Evolutionary conservation across 495 filamentous ascomycete genomes (phyloP).

Genomic region (Endocarpon pusillum): DNA sequence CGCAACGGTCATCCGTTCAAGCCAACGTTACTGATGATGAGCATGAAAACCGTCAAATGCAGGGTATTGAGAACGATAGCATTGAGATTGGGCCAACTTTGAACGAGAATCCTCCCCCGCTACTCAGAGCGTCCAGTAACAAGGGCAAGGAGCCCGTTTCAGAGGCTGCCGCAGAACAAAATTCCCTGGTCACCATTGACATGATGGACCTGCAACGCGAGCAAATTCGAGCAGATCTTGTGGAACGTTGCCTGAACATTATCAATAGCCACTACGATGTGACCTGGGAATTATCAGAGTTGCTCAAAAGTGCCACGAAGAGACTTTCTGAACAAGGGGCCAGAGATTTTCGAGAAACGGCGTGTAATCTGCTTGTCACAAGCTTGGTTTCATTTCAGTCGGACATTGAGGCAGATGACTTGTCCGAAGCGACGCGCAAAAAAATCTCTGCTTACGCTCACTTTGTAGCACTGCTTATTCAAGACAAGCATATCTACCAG

Average conservation of each 20-base stretch:
- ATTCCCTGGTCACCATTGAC: slow-evolving; percentile 48
- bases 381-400: slow-evolving; percentile 66
- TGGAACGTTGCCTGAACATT: slow-evolving; percentile 80
- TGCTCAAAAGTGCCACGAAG: slow-evolving; percentile 60
- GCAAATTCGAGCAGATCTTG: slow-evolving; percentile 54
- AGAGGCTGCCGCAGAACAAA: slow-evolving; percentile 14
- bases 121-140: slow-evolving; percentile 6
- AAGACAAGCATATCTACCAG: slow-evolving; percentile 64
- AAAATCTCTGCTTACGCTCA: slow-evolving; percentile 90
- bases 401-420: slow-evolving; percentile 40
- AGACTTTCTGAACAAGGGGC: slow-evolving; percentile 46
- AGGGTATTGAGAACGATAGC: slow-evolving; percentile 14
- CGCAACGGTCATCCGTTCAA: too few species aligned
- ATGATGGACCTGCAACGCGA: slow-evolving; percentile 67
- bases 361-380: slow-evolving; percentile 66
- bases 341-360: slow-evolving; percentile 43
- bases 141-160: slow-evolving; percentile 8
- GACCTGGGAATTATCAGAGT: slow-evolving; percentile 78
- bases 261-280: slow-evolving; percentile 73
- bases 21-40: slow-evolving; percentile 11
- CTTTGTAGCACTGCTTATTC: slow-evolving; percentile 73
- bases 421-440: slow-evolving; percentile 50
- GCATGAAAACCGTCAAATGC: slow-evolving; percentile 4
- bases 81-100: slow-evolving; percentile 3
- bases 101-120: slow-evolving; percentile 2